Base-by-base conservation (phyloP, 805 yeast genomes). In the Nakazawaea holstii region DNA sequence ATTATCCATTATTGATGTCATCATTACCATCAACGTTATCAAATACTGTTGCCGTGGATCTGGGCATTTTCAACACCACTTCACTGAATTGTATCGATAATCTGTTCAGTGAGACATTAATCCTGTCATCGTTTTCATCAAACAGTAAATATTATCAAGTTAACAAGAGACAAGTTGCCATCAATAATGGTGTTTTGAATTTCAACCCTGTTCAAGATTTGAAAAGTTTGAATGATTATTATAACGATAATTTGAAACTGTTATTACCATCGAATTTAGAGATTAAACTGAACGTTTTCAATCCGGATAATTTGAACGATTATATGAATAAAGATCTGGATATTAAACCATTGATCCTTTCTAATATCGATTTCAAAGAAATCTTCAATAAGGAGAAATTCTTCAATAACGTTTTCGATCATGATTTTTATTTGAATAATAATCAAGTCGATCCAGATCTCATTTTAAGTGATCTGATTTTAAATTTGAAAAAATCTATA, bases 331-430 rank as follows among this genome's bases (percentile, higher is more conserved):
- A 33, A 8, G 49, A 46, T 13, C 41, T 20, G 37, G 41, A 40
- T 17, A 35, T 46, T 26, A 33, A 29, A n/a, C 49, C 49, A 13
- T 6, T 40, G 9, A 4, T 30, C 3, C 15, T 46, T 5, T 28
- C 41, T 2, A 27, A 15, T 11, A 32, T 40, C 14, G 24, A 46
- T 40, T 46, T 24, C 14, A 13, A 31, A 4, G 49, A 46, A 8
- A 46, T 46, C 14, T 46, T 46, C 33, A 40, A 35, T 33, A 46
- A 40, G 31, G 45, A 46, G 8, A 40, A 46, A 35, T 46, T 40
- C 30, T 46, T 46, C 41, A 46, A 40, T 11, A 46, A 46, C 27
- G 45, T 46, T 9, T 46, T 46, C 32, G 49, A 46, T 11, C 44
- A 40, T 17, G 45, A 39, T 10, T 35, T n/a, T 15, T 40, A 35